phyloP scores from a whole-genome alignment of 106 monocot species.

The Apostasia shenzhenica region DNA sequence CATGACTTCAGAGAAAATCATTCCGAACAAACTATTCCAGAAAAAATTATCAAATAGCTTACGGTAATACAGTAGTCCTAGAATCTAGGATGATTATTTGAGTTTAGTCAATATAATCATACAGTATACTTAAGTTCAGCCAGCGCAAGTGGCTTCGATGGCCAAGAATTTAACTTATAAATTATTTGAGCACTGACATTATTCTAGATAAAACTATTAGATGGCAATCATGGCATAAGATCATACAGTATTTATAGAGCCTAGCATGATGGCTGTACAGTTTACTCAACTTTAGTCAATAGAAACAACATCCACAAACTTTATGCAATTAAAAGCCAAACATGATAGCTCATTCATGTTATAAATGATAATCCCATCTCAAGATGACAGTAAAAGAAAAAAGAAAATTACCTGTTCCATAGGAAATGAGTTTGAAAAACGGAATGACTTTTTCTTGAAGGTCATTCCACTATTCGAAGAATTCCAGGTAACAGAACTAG shows the following conservation, averaged over 20 bases:
- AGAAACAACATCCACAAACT: not conserved
- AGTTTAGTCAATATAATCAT: too few relatives aligned
- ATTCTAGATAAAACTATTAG: too few relatives aligned
- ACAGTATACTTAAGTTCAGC: too few relatives aligned
- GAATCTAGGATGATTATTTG: too few relatives aligned
- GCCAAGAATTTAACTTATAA: too few relatives aligned
- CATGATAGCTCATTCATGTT: not conserved
- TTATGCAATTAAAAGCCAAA: not conserved
- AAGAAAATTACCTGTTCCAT: slow-evolving; percentile 42
- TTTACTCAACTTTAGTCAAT: not conserved
- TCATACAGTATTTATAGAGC: not conserved
- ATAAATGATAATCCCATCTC: not conserved
- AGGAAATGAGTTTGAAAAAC: slow-evolving; percentile 83
- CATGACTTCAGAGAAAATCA: too few relatives aligned
- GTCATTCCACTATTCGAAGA: slow-evolving; percentile 19
- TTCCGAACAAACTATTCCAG: too few relatives aligned
- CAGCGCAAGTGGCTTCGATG: too few relatives aligned
- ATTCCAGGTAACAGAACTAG: slow-evolving; percentile 13
- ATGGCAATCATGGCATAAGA: too few relatives aligned
- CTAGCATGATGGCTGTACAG: not conserved
- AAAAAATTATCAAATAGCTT: too few relatives aligned
- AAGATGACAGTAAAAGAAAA: slow-evolving; percentile 5
- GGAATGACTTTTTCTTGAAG: slow-evolving; percentile 67
- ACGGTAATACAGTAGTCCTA: too few relatives aligned
- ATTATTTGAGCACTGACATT: too few relatives aligned